Percentiles rank a stretch among this genome's conserved stretches.
Conservation (phyloP, 495 filamentous ascomycete species). For the Penicillium paradoxum region DNA sequence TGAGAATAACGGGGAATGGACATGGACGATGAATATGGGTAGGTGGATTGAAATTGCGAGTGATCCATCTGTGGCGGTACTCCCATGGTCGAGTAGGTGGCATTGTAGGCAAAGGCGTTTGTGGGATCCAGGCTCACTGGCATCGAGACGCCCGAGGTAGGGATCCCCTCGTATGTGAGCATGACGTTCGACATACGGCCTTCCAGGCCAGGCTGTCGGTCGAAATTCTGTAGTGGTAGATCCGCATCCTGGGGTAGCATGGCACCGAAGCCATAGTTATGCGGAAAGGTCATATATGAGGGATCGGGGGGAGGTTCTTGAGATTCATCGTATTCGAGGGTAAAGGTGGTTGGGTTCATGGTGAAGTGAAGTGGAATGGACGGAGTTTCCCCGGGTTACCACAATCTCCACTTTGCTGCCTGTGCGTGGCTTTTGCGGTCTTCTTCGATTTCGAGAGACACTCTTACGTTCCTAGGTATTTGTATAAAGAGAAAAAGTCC, state of each 20-base stretch:
- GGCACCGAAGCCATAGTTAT: conserved; percentile 15
- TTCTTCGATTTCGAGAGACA: not conserved
- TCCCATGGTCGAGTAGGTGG: conserved; percentile 19
- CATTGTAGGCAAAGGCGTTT: conserved; percentile 26
- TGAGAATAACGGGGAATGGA: conserved; percentile 5
- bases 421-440: not conserved
- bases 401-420: not conserved
- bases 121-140: conserved; percentile 20
- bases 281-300: conserved; percentile 16
- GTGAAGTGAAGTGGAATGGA: not conserved
- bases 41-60: conserved; percentile 15
- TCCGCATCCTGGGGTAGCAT: conserved; percentile 25
- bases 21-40: conserved; percentile 9
- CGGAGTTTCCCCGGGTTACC: conserved; percentile 12
- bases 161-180: conserved; percentile 28
- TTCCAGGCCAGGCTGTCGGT: conserved; percentile 18
- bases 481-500: not conserved
- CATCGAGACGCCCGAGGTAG: conserved; percentile 17
- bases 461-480: not conserved
- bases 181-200: conserved; percentile 26
- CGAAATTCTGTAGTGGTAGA: conserved; percentile 14
- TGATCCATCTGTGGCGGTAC: conserved; percentile 18
- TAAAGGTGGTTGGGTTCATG: not conserved
- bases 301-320: conserved; percentile 7
- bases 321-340: conserved; percentile 11